A percentile compares a stretch with the other conserved stretches of the same genome.
phyloP scores from a whole-genome alignment of 345 rosid genomes.

The Syzygium oleosum region DNA sequence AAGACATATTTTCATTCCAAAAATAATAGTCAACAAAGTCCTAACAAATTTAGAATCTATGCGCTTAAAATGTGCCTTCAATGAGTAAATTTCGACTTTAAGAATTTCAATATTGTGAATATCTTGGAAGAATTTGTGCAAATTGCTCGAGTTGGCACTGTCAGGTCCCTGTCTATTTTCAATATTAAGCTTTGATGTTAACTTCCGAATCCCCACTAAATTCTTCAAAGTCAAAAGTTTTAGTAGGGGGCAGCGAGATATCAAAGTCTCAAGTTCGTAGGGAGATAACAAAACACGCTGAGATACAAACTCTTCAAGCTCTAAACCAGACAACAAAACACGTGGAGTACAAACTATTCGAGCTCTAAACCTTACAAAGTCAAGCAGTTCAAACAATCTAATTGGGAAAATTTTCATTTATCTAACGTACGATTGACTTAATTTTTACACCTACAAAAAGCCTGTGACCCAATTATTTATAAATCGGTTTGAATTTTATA shows the following conservation, averaged over 20 bases:
- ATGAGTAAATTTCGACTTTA: background rate
- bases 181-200: background rate
- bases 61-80: background rate
- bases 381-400: too few relatives aligned
- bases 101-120: background rate
- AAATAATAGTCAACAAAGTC: background rate
- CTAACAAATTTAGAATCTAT: background rate
- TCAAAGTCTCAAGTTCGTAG: accelerated
- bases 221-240: background rate
- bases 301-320: background rate
- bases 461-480: too few relatives aligned
- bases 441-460: too few relatives aligned
- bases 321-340: too few relatives aligned
- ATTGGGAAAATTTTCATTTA: too few relatives aligned
- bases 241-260: background rate
- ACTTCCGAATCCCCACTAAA: background rate
- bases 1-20: background rate
- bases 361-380: too few relatives aligned
- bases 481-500: too few relatives aligned
- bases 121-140: background rate
- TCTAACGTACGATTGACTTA: too few relatives aligned
- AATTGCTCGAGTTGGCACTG: accelerated
- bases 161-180: accelerated
- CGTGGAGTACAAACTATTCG: too few relatives aligned
- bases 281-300: background rate